A percentile compares a stretch with the other conserved stretches of the same genome.
Evolutionary conservation across 768 basidiomycete genomes (phyloP).

Genomic region (Termitomyces sp.): DNA sequence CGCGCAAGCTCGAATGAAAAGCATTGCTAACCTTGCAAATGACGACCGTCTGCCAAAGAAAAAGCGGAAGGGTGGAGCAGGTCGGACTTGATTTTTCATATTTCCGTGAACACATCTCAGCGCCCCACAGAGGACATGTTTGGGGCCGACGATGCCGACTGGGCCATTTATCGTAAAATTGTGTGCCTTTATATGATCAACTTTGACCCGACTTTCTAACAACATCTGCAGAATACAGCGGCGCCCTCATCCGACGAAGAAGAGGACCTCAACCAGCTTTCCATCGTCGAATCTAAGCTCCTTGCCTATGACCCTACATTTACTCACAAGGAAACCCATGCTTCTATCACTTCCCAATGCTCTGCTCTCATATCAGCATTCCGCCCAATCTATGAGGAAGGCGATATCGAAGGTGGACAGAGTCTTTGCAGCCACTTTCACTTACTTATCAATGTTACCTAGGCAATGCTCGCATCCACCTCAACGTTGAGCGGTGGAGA

Average conservation of each 20-base stretch:
- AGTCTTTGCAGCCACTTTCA: neutral
- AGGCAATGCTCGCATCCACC: constrained; percentile 74
- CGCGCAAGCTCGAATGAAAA: constrained; percentile 94
- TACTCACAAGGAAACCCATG: constrained; percentile 75
- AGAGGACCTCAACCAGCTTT: constrained; percentile 74
- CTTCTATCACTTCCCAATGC: constrained; percentile 65
- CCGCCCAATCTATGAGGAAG: constrained; percentile 71
- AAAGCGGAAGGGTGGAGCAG: constrained; percentile 77
- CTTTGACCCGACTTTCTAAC: neutral
- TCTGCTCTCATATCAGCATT: constrained; percentile 88
- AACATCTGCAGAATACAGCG: constrained; percentile 52
- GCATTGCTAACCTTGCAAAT: constrained; percentile 84
- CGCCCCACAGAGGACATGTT: constrained; percentile 74
- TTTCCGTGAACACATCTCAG: constrained; percentile 5
- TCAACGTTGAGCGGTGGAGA: constrained; percentile 86
- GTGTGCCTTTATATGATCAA: constrained; percentile 35
- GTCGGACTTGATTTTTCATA: constrained; percentile 31
- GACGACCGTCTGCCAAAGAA: constrained; percentile 82
- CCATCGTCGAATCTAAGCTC: constrained; percentile 72
- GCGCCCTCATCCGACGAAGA: constrained; percentile 82
- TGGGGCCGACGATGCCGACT: constrained; percentile 92
- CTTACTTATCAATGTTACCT: neutral
- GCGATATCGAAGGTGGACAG: constrained; percentile 53
- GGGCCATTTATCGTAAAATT: constrained; percentile 97
- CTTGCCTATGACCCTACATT: constrained; percentile 84